These are phyloP conservation scores for Fusarium lyarnte DNA, from an alignment of 2,329 filamentous ascomycete genomes.

Conservation along the genomic window DNA sequence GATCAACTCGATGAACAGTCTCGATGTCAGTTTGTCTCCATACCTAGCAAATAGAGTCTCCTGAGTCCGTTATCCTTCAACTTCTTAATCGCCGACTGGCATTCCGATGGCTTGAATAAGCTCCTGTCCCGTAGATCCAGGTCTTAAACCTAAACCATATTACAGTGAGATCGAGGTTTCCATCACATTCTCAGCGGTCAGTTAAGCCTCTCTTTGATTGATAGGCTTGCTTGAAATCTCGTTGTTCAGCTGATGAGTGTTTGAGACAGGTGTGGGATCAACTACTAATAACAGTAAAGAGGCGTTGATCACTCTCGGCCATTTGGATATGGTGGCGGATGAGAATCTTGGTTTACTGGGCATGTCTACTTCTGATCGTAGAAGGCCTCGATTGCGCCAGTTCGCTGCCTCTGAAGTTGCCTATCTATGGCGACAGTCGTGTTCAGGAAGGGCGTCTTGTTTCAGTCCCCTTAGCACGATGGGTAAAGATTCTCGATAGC, in stretches of 20 bases:
- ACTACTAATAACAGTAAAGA: neutral
- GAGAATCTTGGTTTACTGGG: neutral
- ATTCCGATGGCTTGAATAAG: neutral
- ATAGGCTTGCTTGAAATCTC: neutral
- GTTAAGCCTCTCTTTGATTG: neutral
- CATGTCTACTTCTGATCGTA: too few relatives aligned
- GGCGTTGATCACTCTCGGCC: neutral
- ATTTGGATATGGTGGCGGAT: too few relatives aligned
- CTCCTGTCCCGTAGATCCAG: neutral
- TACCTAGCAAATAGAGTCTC: accelerated
- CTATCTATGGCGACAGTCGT: neutral
- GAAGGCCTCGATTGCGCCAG: neutral
- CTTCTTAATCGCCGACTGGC: neutral
- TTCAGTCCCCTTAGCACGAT: neutral
- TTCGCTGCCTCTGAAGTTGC: neutral
- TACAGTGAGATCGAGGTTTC: neutral
- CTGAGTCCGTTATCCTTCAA: neutral
- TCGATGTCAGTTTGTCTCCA: neutral
- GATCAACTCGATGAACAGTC: neutral
- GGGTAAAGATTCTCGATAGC: neutral
- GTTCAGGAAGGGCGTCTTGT: neutral
- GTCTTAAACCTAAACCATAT: neutral
- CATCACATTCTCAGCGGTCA: neutral
- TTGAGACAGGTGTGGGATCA: neutral
- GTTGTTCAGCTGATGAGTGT: neutral